These are phyloP conservation scores for Apiospora kogelbergensis DNA, from an alignment of 2,329 filamentous ascomycete genomes.

Conservation along the genomic window DNA sequence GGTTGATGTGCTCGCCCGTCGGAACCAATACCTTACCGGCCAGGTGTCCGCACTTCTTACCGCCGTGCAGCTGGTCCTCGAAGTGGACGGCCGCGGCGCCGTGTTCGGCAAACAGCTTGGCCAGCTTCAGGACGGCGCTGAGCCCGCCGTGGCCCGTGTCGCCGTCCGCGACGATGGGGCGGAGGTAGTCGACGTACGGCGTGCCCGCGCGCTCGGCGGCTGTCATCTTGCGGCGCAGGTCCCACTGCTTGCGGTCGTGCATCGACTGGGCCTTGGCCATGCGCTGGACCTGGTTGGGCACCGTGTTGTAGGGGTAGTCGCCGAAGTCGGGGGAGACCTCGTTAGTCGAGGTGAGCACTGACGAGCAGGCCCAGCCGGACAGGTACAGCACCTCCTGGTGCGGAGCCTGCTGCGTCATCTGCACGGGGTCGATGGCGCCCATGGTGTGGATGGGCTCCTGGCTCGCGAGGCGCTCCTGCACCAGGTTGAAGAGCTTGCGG, in stretches of 20 bases:
- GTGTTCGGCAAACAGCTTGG: conserved; percentile 96
- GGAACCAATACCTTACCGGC: conserved; percentile 96
- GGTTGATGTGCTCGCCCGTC: conserved; percentile 93
- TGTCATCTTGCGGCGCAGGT: conserved; percentile 75
- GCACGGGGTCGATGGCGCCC: conserved; percentile 97
- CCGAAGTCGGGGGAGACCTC: conserved; percentile 98
- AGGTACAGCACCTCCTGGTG: conserved; percentile 96
- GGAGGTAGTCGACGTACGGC: conserved; percentile 87
- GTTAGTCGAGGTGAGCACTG: conserved; percentile 88
- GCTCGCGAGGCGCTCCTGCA: conserved; percentile 73
- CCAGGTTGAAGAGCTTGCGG: conserved; percentile 86
- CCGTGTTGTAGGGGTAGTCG: conserved; percentile 98
- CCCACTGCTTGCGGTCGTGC: conserved; percentile 96
- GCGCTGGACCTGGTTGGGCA: conserved; percentile 95
- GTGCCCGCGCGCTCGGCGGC: conserved; percentile 70
- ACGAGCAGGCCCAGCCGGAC: conserved; percentile 96
- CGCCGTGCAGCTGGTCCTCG: conserved; percentile 95
- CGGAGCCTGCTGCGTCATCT: conserved; percentile 97
- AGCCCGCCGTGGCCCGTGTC: conserved; percentile 95
- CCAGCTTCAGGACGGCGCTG: conserved; percentile 90
- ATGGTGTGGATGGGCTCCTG: conserved; percentile 94
- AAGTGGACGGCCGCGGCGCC: conserved; percentile 96
- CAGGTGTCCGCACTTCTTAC: conserved; percentile 97
- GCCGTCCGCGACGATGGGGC: conserved; percentile 93
- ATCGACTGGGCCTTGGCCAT: conserved; percentile 95